These are phyloP conservation scores for Entomortierella parvispora DNA, from an alignment of 192 early-diverging fungal genomes.

Conservation along the genomic window DNA sequence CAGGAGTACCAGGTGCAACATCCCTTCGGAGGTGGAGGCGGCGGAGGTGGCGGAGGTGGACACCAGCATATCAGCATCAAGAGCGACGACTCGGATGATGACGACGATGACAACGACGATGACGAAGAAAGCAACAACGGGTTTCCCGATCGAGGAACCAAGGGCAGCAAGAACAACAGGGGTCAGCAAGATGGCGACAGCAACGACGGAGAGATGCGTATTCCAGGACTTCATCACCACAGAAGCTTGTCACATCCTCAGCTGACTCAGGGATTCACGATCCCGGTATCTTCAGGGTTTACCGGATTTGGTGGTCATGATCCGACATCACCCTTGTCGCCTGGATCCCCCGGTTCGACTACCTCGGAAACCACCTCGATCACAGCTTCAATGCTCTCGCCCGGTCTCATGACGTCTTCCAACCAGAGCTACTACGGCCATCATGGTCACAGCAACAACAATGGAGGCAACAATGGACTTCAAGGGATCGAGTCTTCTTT, in stretches of 20 bases:
- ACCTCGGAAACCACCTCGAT: conserved; percentile 22
- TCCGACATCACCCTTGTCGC: conserved; percentile 35
- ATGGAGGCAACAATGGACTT: conserved; percentile 5
- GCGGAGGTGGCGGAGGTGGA: conserved; percentile 2
- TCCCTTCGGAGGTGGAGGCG: conserved; percentile 18
- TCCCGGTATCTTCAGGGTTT: conserved; percentile 33
- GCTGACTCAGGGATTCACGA: conserved; percentile 40
- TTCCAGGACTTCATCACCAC: conserved; percentile 29
- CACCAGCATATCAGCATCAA: conserved; percentile 48
- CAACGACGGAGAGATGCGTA: neutral
- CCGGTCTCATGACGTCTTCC: conserved; percentile 11
- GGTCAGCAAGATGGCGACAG: no score
- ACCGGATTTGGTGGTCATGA: neutral
- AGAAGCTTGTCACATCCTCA: conserved; percentile 40
- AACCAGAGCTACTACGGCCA: neutral
- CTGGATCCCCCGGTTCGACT: conserved; percentile 34
- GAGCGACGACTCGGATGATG: conserved; percentile 41
- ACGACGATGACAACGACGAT: conserved; percentile 33
- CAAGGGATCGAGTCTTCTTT: conserved; percentile 44
- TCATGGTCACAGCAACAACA: conserved; percentile 1
- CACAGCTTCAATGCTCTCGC: conserved; percentile 42
- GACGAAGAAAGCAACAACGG: conserved; percentile 7
- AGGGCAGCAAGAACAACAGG: neutral
- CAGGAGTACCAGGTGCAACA: conserved; percentile 2
- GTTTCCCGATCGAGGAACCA: neutral